phyloP scores from a whole-genome alignment of 257 asterid genomes.

The Solanum corneliomulleri region DNA sequence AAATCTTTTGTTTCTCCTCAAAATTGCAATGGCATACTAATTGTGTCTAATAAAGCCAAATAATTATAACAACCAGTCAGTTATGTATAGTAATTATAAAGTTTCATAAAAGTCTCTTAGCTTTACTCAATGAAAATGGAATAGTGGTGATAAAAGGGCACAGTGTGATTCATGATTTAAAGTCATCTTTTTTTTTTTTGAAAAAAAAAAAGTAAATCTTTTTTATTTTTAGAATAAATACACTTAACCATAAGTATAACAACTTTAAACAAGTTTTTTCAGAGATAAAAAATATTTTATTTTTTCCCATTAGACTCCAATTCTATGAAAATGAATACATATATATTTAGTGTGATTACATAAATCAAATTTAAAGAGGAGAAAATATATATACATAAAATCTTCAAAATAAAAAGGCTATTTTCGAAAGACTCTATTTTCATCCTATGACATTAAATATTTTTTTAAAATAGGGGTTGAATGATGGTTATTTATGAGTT shows the following conservation, averaged over 20 bases:
- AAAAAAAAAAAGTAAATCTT: neutral
- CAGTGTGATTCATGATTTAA: neutral
- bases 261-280: neutral
- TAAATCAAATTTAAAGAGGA: rapidly evolving
- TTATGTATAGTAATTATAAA: neutral
- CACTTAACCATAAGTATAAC: neutral
- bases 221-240: neutral
- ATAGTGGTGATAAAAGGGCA: neutral
- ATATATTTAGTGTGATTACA: neutral
- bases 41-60: neutral
- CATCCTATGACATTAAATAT: too few relatives aligned
- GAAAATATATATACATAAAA: neutral
- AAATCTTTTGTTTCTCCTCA: neutral
- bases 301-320: neutral
- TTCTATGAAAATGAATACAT: too few relatives aligned
- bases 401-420: rapidly evolving
- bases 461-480: too few relatives aligned
- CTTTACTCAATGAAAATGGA: neutral
- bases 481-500: neutral
- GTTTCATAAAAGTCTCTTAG: too few relatives aligned
- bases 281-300: neutral
- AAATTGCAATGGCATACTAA: neutral
- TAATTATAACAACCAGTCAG: neutral
- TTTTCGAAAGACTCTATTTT: too few relatives aligned
- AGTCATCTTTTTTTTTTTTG: neutral